Evolutionary conservation across 164 flowering plant genomes (phyloP).

Genomic region (Nymphaea colorata): DNA sequence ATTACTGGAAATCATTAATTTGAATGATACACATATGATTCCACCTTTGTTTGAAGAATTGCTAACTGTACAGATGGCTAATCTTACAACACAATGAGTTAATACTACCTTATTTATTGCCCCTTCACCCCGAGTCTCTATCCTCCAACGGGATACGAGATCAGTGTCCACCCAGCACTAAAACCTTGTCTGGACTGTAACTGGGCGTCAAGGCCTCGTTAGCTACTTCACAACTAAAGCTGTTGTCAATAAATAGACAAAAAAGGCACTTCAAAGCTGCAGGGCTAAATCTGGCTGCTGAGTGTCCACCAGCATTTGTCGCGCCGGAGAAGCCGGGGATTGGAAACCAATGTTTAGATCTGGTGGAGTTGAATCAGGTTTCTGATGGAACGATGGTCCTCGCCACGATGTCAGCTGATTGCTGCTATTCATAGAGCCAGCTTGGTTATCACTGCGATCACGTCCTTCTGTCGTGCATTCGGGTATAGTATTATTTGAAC

Average conservation of each 20-base stretch:
- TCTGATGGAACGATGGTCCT: constrained; percentile 42
- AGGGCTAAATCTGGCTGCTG: constrained; percentile 96
- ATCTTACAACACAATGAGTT: too few species aligned
- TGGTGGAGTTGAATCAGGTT: constrained; percentile 64
- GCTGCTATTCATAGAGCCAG: constrained; percentile 11
- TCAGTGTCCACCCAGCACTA: too few species aligned
- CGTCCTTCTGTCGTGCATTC: neutral
- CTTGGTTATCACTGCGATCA: neutral
- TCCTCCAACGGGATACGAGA: too few species aligned
- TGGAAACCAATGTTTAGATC: constrained; percentile 83
- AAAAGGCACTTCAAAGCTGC: constrained; percentile 44
- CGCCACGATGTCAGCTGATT: constrained; percentile 39
- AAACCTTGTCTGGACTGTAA: too few species aligned
- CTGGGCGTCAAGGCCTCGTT: too few species aligned
- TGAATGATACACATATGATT: too few species aligned
- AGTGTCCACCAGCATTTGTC: constrained; percentile 51
- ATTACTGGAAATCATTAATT: too few species aligned
- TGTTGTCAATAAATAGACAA: neutral
- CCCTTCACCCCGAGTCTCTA: too few species aligned
- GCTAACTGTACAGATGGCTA: too few species aligned
- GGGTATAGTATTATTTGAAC: neutral
- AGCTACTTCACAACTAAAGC: neutral
- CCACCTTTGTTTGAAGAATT: too few species aligned
- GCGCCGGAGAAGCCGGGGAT: constrained; percentile 63
- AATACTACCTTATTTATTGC: too few species aligned